These are phyloP conservation scores for Mangifera indica DNA, from an alignment of 345 rosid species.

Conservation along the genomic window DNA sequence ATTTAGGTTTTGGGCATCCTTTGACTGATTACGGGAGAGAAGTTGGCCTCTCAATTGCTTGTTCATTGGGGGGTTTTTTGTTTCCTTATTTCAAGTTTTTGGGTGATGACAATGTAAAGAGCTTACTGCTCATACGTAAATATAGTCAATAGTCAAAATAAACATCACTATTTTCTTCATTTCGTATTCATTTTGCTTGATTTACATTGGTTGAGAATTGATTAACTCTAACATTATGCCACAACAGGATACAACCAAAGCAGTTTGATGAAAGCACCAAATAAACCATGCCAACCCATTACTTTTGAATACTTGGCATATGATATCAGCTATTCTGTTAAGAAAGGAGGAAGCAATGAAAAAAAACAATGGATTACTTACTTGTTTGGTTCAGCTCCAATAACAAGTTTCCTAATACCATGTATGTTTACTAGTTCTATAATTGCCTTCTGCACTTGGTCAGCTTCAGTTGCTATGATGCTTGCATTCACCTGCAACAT, in stretches of 20 bases:
- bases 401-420: conserved; percentile 57
- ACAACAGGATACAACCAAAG: neutral
- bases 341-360: neutral
- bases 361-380: conserved; percentile 30
- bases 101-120: too few relatives aligned
- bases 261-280: neutral
- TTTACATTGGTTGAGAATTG: too few relatives aligned
- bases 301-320: neutral
- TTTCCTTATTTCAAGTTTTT: too few relatives aligned
- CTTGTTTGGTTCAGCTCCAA: conserved; percentile 55
- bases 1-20: too few relatives aligned
- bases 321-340: neutral
- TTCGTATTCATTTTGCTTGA: too few relatives aligned
- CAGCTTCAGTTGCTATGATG: conserved; percentile 41
- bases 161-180: too few relatives aligned
- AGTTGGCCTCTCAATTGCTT: too few relatives aligned
- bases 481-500: conserved; percentile 50
- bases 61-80: too few relatives aligned
- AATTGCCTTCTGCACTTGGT: conserved; percentile 54
- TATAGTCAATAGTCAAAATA: too few relatives aligned
- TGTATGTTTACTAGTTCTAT: conserved; percentile 45
- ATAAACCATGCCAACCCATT: neutral
- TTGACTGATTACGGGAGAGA: too few relatives aligned
- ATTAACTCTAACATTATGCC: too few relatives aligned
- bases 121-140: too few relatives aligned